These are phyloP conservation scores for Rhytidhysteron rufulum DNA, from an alignment of 2,329 filamentous ascomycete genomes.

Conservation along the genomic window DNA sequence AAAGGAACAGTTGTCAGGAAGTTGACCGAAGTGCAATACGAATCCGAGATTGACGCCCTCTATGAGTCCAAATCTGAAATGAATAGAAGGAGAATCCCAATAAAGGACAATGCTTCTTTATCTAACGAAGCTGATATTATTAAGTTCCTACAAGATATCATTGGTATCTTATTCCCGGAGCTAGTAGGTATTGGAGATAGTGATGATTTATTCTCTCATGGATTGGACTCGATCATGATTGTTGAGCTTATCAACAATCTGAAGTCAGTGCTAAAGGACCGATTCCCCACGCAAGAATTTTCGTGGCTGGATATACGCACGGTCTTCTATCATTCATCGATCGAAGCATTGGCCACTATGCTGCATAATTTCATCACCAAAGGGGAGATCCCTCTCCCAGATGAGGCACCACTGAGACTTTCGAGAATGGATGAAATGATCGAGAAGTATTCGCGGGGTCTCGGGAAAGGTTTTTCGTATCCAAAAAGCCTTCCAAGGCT, in stretches of 20 bases:
- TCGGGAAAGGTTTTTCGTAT: not conserved
- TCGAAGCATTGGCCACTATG: conserved; percentile 4
- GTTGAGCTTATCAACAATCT: conserved; percentile 10
- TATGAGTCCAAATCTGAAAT: conserved; percentile 28
- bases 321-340: conserved; percentile 3
- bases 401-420: conserved; percentile 1
- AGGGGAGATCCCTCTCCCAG: no score
- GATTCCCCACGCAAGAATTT: no score
- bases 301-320: no score
- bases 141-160: not conserved
- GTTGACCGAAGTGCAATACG: conserved; percentile 38
- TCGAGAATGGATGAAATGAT: not conserved
- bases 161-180: not conserved
- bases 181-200: conserved; percentile 2
- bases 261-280: conserved; percentile 10
- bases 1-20: conserved; percentile 45
- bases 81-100: not conserved
- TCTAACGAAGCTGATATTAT: not conserved
- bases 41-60: conserved; percentile 44
- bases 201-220: conserved; percentile 13
- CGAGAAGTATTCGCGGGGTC: not conserved
- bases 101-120: not conserved
- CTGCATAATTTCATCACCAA: conserved; percentile 7
- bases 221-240: conserved; percentile 16
- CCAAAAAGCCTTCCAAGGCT: conserved; percentile 5